Evolutionary conservation across 2,329 filamentous ascomycete genomes (phyloP), one percentile per base, ranked within the genome.

Genomic region (Hypoxylon sp.): DNA sequence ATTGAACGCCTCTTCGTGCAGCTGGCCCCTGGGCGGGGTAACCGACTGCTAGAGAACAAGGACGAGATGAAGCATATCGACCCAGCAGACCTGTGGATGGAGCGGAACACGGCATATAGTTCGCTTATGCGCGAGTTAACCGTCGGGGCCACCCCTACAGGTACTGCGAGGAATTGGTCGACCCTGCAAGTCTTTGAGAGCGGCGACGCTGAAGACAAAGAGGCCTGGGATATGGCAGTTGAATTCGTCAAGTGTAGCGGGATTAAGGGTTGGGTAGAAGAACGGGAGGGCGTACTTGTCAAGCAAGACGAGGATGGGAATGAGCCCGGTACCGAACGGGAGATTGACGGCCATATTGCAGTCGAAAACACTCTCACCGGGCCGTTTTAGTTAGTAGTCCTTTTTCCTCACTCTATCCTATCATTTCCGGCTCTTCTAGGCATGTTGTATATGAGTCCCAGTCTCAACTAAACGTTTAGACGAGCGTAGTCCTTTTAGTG

Each of bases 1-100:
- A 72, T 91, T 2, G 81, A 85, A 45, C 80, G 80, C 11, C 78
- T 91, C 0, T 89, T 83, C 60, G 77, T 90, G 11, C 88, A 89
- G 63, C 73, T 85, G 7, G 72, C 70, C 0, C 76, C 76, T 0
- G 78, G 80, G 30, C 80, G 82, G 1, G 77, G 73, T 17, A 78
- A 79, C 63, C 65, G 71, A 36, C 73, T 80, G 10, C 73, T 80
- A 13, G 71, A 79, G 30, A 77, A 82, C 48, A 72, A 72, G 45
- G 74, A 78, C 10, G 79, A 80, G 60, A 80, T 82, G 71, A 73
- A 73, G 57, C 75, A 81, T 25, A 76, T 84, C 50, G 79, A 83
- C 17, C 72, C 79, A 13, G 76, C 77, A 0, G 83, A 85, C 60
- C 72, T 84, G 2, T 87, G 87, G 85, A 83, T 85, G 78, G 86